Evolutionary conservation across 495 filamentous ascomycete species (phyloP).

Genomic region (Penicillium roqueforti): DNA sequence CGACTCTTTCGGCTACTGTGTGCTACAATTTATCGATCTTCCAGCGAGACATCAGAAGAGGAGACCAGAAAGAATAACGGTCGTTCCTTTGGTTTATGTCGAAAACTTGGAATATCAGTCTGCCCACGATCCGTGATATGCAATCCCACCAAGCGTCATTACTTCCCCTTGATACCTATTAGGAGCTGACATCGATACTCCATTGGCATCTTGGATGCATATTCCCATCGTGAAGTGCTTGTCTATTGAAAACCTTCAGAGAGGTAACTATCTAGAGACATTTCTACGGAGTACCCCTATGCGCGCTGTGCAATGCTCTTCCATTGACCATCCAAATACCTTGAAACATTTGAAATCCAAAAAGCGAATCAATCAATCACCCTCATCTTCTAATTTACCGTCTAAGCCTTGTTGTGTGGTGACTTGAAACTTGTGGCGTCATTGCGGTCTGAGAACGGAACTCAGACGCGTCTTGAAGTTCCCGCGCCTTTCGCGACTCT

Average conservation of each 20-base stretch:
- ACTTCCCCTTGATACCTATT: not conserved
- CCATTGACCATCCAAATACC: not conserved
- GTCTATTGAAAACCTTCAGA: not conserved
- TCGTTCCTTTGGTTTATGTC: not conserved
- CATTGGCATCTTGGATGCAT: not conserved
- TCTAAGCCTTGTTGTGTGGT: not conserved
- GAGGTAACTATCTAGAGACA: not conserved
- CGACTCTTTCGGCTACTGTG: not conserved
- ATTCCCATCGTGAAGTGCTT: not conserved
- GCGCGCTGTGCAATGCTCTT: not conserved
- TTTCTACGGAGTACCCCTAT: not conserved
- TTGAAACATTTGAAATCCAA: not conserved
- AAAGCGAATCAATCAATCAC: not conserved
- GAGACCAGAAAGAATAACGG: not conserved
- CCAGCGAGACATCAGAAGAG: not conserved
- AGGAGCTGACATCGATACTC: not conserved
- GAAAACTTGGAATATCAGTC: no score
- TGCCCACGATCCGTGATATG: not conserved
- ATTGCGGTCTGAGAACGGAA: conserved; percentile 25
- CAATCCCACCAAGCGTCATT: not conserved
- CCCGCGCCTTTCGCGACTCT: conserved; percentile 36
- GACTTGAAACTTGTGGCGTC: conserved; percentile 23
- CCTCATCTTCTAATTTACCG: not conserved
- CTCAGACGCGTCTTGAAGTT: conserved; percentile 39
- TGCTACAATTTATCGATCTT: not conserved